Conservation (phyloP, 768 basidiomycete species). For the Rhodosporidiobolus odoratus region DNA sequence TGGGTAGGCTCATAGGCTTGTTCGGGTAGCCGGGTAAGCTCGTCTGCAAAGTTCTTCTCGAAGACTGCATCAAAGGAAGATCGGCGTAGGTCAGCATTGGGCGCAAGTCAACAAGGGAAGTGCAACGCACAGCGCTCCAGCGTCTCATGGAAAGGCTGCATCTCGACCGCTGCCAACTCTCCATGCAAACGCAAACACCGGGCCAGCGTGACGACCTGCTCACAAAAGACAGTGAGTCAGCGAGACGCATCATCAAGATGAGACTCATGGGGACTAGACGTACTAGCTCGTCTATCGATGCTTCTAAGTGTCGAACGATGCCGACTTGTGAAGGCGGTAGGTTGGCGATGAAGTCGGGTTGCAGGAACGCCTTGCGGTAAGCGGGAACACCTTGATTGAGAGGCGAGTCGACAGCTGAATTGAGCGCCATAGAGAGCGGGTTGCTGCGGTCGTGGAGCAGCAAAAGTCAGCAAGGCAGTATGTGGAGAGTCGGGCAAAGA, state of each 20-base stretch:
- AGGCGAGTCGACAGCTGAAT: slow-evolving; percentile 77
- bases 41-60: slow-evolving; percentile 38
- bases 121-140: slow-evolving; percentile 54
- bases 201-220: slow-evolving; percentile 66
- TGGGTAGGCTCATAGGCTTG: slow-evolving; percentile 1
- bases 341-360: slow-evolving; percentile 60
- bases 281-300: slow-evolving; percentile 77
- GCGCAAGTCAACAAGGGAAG: neutral
- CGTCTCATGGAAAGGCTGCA: slow-evolving; percentile 86
- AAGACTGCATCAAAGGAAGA: slow-evolving; percentile 34
- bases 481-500: neutral
- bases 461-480: slow-evolving; percentile 34
- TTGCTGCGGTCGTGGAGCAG: slow-evolving; percentile 56
- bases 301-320: slow-evolving; percentile 64
- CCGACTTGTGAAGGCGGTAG: slow-evolving; percentile 63
- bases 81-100: neutral
- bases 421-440: slow-evolving; percentile 76
- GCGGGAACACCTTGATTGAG: slow-evolving; percentile 67
- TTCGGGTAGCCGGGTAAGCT: slow-evolving; percentile 33
- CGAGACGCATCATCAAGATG: neutral
- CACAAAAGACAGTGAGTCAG: slow-evolving; percentile 44
- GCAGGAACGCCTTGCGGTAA: slow-evolving; percentile 72
- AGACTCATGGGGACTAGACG: slow-evolving; percentile 37
- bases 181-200: slow-evolving; percentile 78
- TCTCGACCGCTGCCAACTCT: slow-evolving; percentile 73